These are phyloP conservation scores for Mycena leptocephala DNA, from an alignment of 768 basidiomycete species.

Conservation along the genomic window DNA sequence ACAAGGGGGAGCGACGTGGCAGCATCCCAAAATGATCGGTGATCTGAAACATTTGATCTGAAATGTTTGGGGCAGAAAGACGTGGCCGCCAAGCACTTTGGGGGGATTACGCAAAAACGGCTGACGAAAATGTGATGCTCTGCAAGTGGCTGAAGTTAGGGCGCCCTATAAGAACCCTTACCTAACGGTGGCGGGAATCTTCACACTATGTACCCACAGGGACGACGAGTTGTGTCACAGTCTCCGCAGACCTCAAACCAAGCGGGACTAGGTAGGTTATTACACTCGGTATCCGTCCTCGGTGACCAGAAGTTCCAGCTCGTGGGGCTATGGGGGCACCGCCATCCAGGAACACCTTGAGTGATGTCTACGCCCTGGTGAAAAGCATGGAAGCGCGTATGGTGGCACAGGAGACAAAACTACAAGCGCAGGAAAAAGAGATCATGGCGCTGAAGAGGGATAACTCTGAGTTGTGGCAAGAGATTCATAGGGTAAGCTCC, in stretches of 20 bases:
- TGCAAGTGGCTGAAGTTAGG: too few relatives aligned
- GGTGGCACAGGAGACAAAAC: not conserved
- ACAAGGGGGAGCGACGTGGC: too few relatives aligned
- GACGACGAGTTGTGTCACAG: not conserved
- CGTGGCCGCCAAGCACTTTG: too few relatives aligned
- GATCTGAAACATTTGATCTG: too few relatives aligned
- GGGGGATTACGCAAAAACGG: too few relatives aligned
- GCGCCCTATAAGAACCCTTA: too few relatives aligned
- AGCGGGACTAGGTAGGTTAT: not conserved
- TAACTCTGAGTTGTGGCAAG: conserved; percentile 1
- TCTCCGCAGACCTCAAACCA: conserved; percentile 1
- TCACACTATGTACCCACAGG: not conserved
- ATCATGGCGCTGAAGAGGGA: not conserved
- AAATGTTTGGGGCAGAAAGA: too few relatives aligned
- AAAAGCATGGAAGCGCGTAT: conserved; percentile 6
- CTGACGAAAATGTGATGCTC: too few relatives aligned
- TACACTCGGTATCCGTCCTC: not conserved
- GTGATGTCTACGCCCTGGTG: not conserved
- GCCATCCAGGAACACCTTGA: not conserved
- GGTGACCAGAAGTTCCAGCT: not conserved
- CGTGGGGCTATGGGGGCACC: not conserved
- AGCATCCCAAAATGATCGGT: too few relatives aligned
- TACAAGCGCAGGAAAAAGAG: not conserved
- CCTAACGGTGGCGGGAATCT: too few relatives aligned
- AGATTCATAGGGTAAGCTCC: not conserved